A percentile compares a stretch with the other conserved stretches of the same genome.
Evolutionary conservation across 2,329 filamentous ascomycete species (phyloP).

Genomic region (Penicillium griseofulvum): DNA sequence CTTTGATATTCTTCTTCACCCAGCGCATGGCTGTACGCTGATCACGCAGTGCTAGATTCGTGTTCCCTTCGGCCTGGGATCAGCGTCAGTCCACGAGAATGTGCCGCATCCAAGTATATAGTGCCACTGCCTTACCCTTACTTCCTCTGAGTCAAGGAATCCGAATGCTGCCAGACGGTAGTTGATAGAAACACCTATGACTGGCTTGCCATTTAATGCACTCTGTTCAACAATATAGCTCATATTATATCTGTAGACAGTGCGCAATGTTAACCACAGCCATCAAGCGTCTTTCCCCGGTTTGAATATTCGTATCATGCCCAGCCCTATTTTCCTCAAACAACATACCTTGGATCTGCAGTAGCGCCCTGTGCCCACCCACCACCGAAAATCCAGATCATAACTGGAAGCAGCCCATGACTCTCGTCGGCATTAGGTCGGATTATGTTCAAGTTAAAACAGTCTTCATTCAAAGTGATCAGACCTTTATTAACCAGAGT

Average conservation of each 20-base stretch:
- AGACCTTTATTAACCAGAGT: constrained; percentile 21
- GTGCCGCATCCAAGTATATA: not conserved
- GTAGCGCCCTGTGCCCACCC: constrained; percentile 33
- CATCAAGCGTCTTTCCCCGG: not conserved
- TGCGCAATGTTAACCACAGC: not conserved
- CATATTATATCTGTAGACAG: constrained; percentile 30
- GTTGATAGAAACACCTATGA: constrained; percentile 33
- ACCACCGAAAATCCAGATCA: constrained; percentile 35
- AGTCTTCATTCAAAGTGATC: constrained; percentile 26
- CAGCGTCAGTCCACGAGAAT: not conserved
- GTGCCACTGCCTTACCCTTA: constrained; percentile 18
- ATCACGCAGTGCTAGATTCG: constrained; percentile 32
- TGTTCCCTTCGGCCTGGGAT: constrained; percentile 27
- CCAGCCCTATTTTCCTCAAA: not conserved
- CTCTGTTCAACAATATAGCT: constrained; percentile 32
- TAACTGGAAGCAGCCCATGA: constrained; percentile 22
- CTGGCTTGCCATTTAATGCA: constrained; percentile 26
- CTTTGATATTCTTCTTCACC: constrained; percentile 36
- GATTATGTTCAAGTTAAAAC: constrained; percentile 30
- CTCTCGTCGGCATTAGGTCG: constrained; percentile 9
- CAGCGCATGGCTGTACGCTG: constrained; percentile 38
- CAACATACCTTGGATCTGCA: constrained; percentile 29
- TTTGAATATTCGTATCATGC: not conserved
- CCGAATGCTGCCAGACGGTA: constrained; percentile 33
- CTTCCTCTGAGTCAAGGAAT: constrained; percentile 33